Conservation (phyloP, 176 grass and related monocot species). For the Musa troglodytarum region DNA sequence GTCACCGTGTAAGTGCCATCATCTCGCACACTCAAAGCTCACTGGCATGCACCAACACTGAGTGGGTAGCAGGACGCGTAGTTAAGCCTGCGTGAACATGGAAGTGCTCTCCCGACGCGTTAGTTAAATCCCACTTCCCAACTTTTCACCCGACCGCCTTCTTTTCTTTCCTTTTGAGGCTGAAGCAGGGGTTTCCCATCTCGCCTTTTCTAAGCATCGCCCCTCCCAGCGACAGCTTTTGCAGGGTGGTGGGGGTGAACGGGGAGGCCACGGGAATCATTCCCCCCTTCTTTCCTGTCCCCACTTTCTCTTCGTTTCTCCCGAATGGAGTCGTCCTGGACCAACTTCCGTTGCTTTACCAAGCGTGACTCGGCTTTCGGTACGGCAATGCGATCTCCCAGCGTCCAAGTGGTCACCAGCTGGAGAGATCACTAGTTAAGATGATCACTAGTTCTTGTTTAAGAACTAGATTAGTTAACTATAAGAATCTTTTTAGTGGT, state of each 20-base stretch:
- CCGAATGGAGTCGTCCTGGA: background rate
- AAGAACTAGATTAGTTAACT: background rate
- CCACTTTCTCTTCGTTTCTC: background rate
- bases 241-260: conserved; percentile 33
- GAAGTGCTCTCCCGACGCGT: no score
- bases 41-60: no score
- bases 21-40: background rate
- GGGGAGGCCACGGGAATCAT: conserved; percentile 35
- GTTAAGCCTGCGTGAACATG: no score
- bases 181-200: background rate
- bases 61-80: no score
- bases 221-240: background rate
- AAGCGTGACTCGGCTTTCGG: background rate
- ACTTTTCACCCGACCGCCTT: background rate
- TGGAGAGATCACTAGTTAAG: no score
- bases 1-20: conserved; percentile 64
- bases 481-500: background rate
- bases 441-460: no score
- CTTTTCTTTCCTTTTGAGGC: background rate
- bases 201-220: background rate
- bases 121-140: no score
- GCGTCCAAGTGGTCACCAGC: no score
- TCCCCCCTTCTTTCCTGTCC: conserved; percentile 4
- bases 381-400: no score
- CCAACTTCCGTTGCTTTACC: background rate